These are phyloP conservation scores for Candida nonsorbophila DNA, from an alignment of 805 yeast genomes.

Conservation along the genomic window DNA sequence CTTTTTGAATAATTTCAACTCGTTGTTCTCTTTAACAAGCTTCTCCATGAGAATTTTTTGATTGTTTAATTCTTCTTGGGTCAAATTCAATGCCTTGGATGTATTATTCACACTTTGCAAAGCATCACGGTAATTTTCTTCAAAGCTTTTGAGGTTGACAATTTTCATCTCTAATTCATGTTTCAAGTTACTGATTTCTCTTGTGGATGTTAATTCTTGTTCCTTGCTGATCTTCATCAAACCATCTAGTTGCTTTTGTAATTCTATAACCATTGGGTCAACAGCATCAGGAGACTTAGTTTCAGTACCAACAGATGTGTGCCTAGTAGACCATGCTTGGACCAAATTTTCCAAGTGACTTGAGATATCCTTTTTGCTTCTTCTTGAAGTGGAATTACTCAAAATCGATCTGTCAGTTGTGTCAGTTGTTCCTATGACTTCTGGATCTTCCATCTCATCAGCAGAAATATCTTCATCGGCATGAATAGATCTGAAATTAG, in stretches of 20 bases:
- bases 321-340: constrained; percentile 19
- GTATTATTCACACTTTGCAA: constrained; percentile 69
- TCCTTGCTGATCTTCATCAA: constrained; percentile 44
- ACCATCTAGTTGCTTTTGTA: constrained; percentile 56
- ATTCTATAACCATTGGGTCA: constrained; percentile 25
- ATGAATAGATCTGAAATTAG: constrained; percentile 31
- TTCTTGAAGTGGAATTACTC: constrained; percentile 16
- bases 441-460: constrained; percentile 15
- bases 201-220: constrained; percentile 28
- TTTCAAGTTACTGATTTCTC: constrained; percentile 26
- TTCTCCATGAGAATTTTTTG: constrained; percentile 52
- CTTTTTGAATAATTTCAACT: constrained; percentile 49
- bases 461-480: constrained; percentile 27
- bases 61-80: constrained; percentile 65
- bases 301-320: constrained; percentile 1
- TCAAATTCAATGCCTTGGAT: constrained; percentile 64
- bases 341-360: constrained; percentile 31
- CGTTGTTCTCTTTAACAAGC: constrained; percentile 63
- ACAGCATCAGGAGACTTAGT: constrained; percentile 4
- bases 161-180: constrained; percentile 26
- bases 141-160: constrained; percentile 34
- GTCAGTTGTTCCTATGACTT: constrained; percentile 8
- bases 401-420: constrained; percentile 16
- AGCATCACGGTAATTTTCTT: constrained; percentile 67
- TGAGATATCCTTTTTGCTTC: constrained; percentile 24